phyloP scores from a whole-genome alignment of 1,284 basidiomycete species.

The Phenoliferia sp. region DNA sequence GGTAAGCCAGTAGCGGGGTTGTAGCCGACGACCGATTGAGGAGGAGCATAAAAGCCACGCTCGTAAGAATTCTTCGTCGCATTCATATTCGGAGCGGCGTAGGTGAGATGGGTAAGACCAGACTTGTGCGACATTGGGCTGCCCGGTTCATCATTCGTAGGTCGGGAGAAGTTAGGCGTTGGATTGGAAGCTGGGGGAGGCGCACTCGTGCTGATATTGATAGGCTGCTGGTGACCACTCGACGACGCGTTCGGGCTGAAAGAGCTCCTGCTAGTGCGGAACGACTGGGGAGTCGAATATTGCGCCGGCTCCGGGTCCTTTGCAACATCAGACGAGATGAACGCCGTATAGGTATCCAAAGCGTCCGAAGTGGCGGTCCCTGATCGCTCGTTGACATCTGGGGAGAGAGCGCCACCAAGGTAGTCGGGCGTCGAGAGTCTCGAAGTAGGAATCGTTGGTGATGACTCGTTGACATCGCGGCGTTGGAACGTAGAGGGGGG shows the following conservation, averaged over 20 bases:
- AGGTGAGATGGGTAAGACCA: constrained; percentile 8
- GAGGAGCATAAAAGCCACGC: not conserved
- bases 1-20: constrained; percentile 1
- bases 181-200: too few species aligned
- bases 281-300: not conserved
- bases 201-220: constrained; percentile 5
- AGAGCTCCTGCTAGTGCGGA: not conserved
- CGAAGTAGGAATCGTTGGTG: constrained; percentile 3
- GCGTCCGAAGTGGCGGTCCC: not conserved
- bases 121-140: not conserved
- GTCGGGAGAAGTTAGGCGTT: constrained; percentile 5
- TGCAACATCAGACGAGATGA: constrained; percentile 16
- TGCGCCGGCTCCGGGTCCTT: constrained; percentile 9
- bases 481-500: not conserved
- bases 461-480: not conserved
- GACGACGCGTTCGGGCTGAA: not conserved
- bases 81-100: constrained; percentile 10
- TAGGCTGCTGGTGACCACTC: not conserved
- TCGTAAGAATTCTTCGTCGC: not conserved
- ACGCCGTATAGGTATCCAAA: constrained; percentile 9
- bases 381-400: not conserved
- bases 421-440: not conserved
- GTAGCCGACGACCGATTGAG: not conserved
- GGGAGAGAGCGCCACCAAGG: not conserved
- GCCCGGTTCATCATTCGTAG: not conserved